Conservation (phyloP, 225 moss, liverwort and hornwort genomes). For the Physcomitrium patens region DNA sequence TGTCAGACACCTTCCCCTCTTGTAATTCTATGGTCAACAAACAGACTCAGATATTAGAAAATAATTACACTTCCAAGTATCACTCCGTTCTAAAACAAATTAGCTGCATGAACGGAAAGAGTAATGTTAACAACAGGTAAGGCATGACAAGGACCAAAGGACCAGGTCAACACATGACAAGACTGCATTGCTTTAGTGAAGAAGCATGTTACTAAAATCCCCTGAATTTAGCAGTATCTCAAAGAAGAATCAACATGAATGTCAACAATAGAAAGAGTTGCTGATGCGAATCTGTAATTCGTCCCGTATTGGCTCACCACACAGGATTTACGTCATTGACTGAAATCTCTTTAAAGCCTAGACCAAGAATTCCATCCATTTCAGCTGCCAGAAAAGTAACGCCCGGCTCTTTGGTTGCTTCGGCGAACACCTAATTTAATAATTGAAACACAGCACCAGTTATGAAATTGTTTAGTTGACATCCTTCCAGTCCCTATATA, state of each 20-base stretch:
- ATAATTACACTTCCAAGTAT: background rate
- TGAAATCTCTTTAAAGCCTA: conserved; percentile 71
- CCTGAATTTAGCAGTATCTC: background rate
- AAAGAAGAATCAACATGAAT: background rate
- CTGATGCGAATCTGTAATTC: background rate
- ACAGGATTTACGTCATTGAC: conserved; percentile 62
- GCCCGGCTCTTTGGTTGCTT: conserved; percentile 71
- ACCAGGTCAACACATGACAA: background rate
- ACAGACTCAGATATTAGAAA: background rate
- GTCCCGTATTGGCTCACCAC: conserved; percentile 40
- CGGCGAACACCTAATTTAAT: conserved; percentile 61
- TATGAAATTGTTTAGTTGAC: background rate
- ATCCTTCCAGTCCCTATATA: background rate
- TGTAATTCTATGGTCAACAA: background rate
- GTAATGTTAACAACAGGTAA: background rate
- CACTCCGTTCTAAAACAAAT: background rate
- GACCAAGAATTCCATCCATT: conserved; percentile 71
- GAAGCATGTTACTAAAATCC: background rate
- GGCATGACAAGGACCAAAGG: background rate
- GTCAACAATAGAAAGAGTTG: background rate
- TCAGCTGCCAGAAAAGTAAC: conserved; percentile 64
- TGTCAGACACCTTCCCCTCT: background rate
- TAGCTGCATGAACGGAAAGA: background rate
- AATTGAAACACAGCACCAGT: conserved; percentile 8
- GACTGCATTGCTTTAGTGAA: background rate